Evolutionary conservation across 306 rosid species (phyloP).

Genomic region (Senna tora): DNA sequence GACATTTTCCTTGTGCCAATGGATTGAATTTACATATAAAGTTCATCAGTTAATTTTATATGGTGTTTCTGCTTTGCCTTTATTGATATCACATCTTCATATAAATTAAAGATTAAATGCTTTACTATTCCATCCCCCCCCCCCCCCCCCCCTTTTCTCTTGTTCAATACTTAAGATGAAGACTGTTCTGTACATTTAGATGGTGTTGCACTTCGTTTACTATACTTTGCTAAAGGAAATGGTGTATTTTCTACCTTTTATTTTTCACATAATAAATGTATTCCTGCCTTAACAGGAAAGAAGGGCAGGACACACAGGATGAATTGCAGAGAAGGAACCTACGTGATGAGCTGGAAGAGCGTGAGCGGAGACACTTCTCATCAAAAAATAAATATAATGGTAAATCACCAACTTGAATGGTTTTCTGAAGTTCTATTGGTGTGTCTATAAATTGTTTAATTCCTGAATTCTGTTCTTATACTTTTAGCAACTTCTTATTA

Average conservation of each 20-base stretch:
- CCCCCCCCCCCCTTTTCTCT: background rate
- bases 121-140: background rate
- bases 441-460: constrained; percentile 15
- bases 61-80: background rate
- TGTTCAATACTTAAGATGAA: constrained; percentile 4
- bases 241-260: background rate
- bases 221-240: background rate
- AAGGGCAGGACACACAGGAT: constrained; percentile 88
- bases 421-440: background rate
- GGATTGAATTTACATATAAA: background rate
- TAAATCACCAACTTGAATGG: constrained; percentile 30
- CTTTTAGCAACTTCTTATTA: constrained; percentile 5
- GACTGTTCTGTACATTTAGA: background rate
- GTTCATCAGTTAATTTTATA: background rate
- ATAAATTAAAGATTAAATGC: constrained; percentile 3
- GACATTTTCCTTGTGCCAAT: background rate
- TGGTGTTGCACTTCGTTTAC: constrained; percentile 4
- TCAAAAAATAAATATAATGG: constrained; percentile 82
- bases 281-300: constrained; percentile 58
- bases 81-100: background rate
- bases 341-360: constrained; percentile 86
- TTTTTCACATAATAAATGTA: constrained; percentile 8
- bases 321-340: constrained; percentile 87
- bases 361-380: constrained; percentile 89
- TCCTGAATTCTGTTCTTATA: background rate